These are phyloP conservation scores for Aspergillus sparsus DNA, from an alignment of 495 filamentous ascomycete genomes.

Conservation along the genomic window DNA sequence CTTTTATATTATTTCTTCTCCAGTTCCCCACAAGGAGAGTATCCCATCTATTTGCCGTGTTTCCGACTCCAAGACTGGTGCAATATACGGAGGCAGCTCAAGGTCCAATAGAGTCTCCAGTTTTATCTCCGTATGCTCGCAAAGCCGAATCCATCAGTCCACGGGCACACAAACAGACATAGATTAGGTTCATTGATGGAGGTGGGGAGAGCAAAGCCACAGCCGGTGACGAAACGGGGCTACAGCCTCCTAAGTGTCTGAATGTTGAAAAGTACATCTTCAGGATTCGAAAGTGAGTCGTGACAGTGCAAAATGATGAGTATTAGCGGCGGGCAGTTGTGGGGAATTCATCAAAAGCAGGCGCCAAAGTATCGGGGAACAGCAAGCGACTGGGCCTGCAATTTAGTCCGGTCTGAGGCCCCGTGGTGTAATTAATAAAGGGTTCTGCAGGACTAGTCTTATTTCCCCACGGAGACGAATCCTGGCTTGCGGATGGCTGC, in stretches of 20 bases:
- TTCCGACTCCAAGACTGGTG: background rate
- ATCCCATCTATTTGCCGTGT: background rate
- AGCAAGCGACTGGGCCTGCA: background rate
- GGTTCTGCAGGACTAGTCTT: slow-evolving; percentile 12
- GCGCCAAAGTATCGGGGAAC: slow-evolving; percentile 3
- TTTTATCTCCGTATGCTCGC: background rate
- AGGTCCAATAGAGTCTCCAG: background rate
- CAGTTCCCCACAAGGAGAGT: background rate
- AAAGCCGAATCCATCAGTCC: background rate
- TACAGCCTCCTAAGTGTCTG: background rate
- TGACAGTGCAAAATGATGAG: background rate
- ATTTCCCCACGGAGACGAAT: slow-evolving; percentile 14
- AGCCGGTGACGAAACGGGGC: background rate
- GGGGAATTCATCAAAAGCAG: background rate
- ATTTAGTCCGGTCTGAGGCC: background rate
- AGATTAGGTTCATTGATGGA: background rate
- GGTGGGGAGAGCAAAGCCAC: background rate
- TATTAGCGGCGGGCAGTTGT: background rate
- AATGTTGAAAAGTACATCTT: background rate
- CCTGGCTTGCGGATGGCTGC: background rate
- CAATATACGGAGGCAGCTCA: background rate
- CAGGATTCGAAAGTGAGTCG: too few species aligned
- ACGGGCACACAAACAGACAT: background rate
- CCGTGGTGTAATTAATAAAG: background rate
- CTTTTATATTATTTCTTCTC: slow-evolving; percentile 1